Evolutionary conservation across 805 yeast species (phyloP).

Genomic region (Pichia ethanolica): DNA sequence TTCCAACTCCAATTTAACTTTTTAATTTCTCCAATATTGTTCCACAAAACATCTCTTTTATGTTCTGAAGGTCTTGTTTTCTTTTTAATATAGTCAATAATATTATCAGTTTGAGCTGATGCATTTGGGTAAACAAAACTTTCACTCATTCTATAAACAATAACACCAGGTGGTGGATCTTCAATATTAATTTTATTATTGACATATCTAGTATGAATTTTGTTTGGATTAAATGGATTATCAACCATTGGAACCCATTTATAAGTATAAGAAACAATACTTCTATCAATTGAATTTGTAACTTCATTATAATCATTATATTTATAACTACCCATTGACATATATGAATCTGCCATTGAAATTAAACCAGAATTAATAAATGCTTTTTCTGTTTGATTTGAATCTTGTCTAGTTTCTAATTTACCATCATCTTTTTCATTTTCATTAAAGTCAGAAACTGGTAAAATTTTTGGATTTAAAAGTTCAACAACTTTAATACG

Average conservation of each 20-base stretch:
- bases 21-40: not conserved
- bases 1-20: not conserved
- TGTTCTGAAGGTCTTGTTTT: slow-evolving; percentile 45
- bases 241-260: slow-evolving; percentile 61
- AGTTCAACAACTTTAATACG: slow-evolving; percentile 64
- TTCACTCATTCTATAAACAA: slow-evolving; percentile 78
- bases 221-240: slow-evolving; percentile 5
- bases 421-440: not conserved
- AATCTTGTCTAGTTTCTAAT: not conserved
- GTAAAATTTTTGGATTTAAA: slow-evolving; percentile 45
- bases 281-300: not conserved
- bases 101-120: slow-evolving; percentile 59
- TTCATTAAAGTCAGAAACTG: not conserved
- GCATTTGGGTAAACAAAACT: slow-evolving; percentile 76
- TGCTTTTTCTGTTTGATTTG: not conserved
- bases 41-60: slow-evolving; percentile 30
- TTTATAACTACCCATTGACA: slow-evolving; percentile 21
- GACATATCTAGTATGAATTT: slow-evolving; percentile 28
- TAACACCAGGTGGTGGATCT: slow-evolving; percentile 86
- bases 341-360: slow-evolving; percentile 6
- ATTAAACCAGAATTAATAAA: slow-evolving; percentile 9
- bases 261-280: slow-evolving; percentile 3
- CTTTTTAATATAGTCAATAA: slow-evolving; percentile 59
- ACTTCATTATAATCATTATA: slow-evolving; percentile 30
- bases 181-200: slow-evolving; percentile 50